phyloP scores from a whole-genome alignment of 164 flowering plant genomes.

The Magnolia officinalis region DNA sequence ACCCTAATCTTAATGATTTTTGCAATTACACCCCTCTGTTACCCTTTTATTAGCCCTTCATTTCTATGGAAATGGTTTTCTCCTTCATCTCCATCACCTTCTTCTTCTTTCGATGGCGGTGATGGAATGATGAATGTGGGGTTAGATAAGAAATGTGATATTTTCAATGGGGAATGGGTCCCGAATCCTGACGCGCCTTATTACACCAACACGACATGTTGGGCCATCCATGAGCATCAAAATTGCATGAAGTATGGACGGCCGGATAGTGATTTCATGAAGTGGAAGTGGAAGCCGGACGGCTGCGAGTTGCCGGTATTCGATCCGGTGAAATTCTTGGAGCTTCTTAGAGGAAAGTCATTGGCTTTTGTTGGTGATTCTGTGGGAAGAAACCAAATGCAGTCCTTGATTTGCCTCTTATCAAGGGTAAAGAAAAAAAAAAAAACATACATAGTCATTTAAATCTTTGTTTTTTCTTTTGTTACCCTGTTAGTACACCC shows the following conservation, averaged over 20 bases:
- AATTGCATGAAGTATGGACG: slow-evolving; percentile 78
- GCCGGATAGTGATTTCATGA: slow-evolving; percentile 58
- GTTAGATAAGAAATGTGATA: slow-evolving; percentile 35
- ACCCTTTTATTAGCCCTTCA: slow-evolving; percentile 21
- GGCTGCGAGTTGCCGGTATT: slow-evolving; percentile 63
- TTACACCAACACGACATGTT: slow-evolving; percentile 57
- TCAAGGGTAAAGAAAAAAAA: slow-evolving; percentile 42
- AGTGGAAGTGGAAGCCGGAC: slow-evolving; percentile 80
- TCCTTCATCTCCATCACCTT: slow-evolving; percentile 1
- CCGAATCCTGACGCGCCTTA: slow-evolving; percentile 55
- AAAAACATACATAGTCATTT: too few species aligned
- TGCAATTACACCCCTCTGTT: slow-evolving; percentile 29
- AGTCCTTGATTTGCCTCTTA: slow-evolving; percentile 72
- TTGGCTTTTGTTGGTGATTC: slow-evolving; percentile 84
- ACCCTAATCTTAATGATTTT: slow-evolving; percentile 25
- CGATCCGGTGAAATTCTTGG: slow-evolving; percentile 54
- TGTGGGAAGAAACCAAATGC: slow-evolving; percentile 76
- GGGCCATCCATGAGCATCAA: slow-evolving; percentile 71
- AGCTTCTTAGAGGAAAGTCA: slow-evolving; percentile 51
- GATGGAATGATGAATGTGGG: background rate
- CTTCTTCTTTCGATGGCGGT: background rate
- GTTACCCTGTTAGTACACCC: too few species aligned
- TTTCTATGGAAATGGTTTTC: slow-evolving; percentile 7
- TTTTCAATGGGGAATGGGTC: slow-evolving; percentile 71
- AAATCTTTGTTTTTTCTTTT: too few species aligned